These are phyloP conservation scores for Boeremia exigua DNA, from an alignment of 2,329 filamentous ascomycete species.

Conservation along the genomic window DNA sequence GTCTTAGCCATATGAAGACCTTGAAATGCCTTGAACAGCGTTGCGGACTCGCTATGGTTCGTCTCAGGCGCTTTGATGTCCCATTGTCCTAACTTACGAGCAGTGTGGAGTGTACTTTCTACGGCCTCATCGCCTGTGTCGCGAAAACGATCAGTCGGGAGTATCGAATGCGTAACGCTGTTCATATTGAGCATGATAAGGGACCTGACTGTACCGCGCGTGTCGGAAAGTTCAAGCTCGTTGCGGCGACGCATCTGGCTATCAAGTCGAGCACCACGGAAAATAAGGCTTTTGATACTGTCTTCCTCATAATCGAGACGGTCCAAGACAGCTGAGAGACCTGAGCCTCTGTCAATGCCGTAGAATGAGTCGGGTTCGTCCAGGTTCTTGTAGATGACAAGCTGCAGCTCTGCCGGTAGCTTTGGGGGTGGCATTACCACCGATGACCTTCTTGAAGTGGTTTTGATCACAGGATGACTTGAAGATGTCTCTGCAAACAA, in stretches of 20 bases:
- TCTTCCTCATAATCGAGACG: conserved; percentile 89
- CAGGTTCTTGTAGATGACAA: conserved; percentile 87
- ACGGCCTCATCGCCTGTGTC: conserved; percentile 65
- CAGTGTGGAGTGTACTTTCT: conserved; percentile 78
- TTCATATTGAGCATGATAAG: conserved; percentile 82
- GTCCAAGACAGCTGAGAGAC: conserved; percentile 76
- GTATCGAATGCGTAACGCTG: conserved; percentile 81
- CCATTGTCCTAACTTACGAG: conserved; percentile 87
- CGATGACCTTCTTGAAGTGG: conserved; percentile 69
- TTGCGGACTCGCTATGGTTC: conserved; percentile 68
- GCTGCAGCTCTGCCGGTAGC: conserved; percentile 69
- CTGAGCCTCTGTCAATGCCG: conserved; percentile 80
- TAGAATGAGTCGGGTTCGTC: conserved; percentile 98
- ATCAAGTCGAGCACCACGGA: conserved; percentile 89
- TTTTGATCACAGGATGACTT: conserved; percentile 54
- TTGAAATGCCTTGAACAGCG: conserved; percentile 82
- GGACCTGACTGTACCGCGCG: conserved; percentile 74
- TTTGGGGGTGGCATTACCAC: conserved; percentile 55
- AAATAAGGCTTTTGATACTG: conserved; percentile 84
- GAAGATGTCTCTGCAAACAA: conserved; percentile 78
- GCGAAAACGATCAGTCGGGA: conserved; percentile 69
- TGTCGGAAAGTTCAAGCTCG: conserved; percentile 63
- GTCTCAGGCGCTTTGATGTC: conserved; percentile 77
- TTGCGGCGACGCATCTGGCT: conserved; percentile 74
- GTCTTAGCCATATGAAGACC: conserved; percentile 72